A percentile compares a stretch with the other conserved stretches of the same genome.
Conservation (phyloP, 2,329 filamentous ascomycete genomes). For the Falciphora oryzae region DNA sequence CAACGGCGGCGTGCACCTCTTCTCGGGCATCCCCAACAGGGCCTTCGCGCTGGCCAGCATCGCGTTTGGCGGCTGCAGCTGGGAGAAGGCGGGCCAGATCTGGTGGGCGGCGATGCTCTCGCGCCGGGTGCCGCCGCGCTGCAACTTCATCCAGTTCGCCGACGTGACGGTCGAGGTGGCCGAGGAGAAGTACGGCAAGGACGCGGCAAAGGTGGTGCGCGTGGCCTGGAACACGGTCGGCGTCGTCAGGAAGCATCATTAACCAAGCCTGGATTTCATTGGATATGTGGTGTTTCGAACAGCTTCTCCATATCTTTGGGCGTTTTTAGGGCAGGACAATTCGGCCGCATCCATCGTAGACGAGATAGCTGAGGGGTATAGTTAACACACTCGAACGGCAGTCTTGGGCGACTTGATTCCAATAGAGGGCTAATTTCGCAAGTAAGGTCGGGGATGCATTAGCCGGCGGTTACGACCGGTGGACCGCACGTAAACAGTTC, state of each 20-base stretch:
- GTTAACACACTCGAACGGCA: too few relatives aligned
- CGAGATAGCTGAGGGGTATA: too few relatives aligned
- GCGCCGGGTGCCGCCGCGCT: conserved; percentile 34
- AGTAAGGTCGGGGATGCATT: too few relatives aligned
- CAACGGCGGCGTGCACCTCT: conserved; percentile 49
- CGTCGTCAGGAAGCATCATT: conserved; percentile 27
- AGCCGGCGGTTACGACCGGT: too few relatives aligned
- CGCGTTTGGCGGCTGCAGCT: conserved; percentile 46
- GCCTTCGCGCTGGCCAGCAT: conserved; percentile 46
- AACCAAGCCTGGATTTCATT: too few relatives aligned
- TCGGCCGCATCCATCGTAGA: too few relatives aligned
- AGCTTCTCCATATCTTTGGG: too few relatives aligned
- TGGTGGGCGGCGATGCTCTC: conserved; percentile 46
- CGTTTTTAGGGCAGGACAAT: too few relatives aligned
- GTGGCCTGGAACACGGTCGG: conserved; percentile 44
- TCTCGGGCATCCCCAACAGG: conserved; percentile 52
- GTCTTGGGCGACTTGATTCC: too few relatives aligned
- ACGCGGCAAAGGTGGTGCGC: conserved; percentile 35
- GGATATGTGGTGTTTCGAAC: too few relatives aligned
- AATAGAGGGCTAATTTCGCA: too few relatives aligned
- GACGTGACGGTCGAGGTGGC: conserved; percentile 42
- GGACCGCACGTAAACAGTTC: too few relatives aligned
- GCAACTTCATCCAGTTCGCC: conserved; percentile 43
- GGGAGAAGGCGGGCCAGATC: conserved; percentile 47
- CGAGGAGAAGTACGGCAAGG: conserved; percentile 34